Percentiles rank a stretch among this genome's conserved stretches.
Evolutionary conservation across 2,329 filamentous ascomycete species (phyloP).

Genomic region (Ciborinia camelliae): DNA sequence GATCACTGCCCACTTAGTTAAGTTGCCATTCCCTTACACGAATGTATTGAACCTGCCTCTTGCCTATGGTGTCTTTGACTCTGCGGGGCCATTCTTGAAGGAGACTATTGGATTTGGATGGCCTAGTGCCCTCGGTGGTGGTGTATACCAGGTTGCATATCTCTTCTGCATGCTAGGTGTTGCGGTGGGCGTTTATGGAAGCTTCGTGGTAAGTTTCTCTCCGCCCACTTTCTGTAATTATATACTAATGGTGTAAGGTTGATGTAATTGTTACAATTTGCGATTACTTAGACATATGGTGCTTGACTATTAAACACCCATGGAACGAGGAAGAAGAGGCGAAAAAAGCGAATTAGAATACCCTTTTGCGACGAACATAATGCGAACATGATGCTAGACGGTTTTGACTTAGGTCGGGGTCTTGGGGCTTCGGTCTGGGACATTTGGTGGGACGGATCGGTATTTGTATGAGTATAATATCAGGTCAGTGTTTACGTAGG

Average conservation of each 20-base stretch:
- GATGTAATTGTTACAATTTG: conserved; percentile 98
- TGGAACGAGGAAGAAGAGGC: conserved; percentile 42
- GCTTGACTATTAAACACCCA: conserved; percentile 90
- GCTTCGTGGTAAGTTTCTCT: conserved; percentile 66
- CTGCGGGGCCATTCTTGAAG: conserved; percentile 65
- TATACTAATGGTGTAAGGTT: conserved; percentile 44
- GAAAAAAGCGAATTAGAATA: conserved; percentile 31
- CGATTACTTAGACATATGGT: conserved; percentile 98
- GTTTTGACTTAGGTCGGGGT: background rate
- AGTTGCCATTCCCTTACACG: conserved; percentile 82
- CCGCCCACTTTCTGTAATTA: conserved; percentile 3
- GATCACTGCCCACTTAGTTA: conserved; percentile 89
- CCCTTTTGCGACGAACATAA: background rate
- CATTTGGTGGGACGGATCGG: background rate
- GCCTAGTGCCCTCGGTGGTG: conserved; percentile 71
- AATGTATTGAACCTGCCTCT: conserved; percentile 82
- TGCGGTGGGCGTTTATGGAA: conserved; percentile 88
- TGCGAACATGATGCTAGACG: background rate
- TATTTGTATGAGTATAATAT: background rate
- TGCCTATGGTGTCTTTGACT: conserved; percentile 74
- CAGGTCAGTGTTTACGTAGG: background rate
- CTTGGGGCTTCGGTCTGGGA: background rate
- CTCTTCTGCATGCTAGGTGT: conserved; percentile 84
- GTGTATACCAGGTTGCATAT: conserved; percentile 85
- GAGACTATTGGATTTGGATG: conserved; percentile 60